These are phyloP conservation scores for Gypsophila paniculata DNA, from an alignment of 179 eudicot species.

Conservation along the genomic window DNA sequence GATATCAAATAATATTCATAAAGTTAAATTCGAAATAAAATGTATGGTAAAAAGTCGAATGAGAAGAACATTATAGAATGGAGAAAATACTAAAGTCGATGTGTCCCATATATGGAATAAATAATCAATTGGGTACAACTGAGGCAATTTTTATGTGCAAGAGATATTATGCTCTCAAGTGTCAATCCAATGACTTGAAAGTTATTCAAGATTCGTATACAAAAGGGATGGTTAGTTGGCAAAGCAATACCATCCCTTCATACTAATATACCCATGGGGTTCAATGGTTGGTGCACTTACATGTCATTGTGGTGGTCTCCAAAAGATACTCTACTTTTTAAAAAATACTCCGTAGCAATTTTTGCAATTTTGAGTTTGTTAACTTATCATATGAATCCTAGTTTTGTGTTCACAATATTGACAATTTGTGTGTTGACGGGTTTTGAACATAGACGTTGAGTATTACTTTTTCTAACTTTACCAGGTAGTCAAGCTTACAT, in stretches of 20 bases:
- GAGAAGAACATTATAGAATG: too few relatives aligned
- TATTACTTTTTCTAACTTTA: too few relatives aligned
- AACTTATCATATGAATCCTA: background rate
- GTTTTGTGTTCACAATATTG: background rate
- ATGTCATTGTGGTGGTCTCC: background rate
- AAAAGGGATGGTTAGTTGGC: constrained; percentile 26
- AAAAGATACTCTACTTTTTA: constrained; percentile 16
- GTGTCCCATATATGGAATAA: background rate
- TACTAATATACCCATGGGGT: constrained; percentile 1
- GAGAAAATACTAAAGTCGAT: too few relatives aligned
- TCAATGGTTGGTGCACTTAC: background rate
- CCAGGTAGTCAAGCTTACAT: too few relatives aligned
- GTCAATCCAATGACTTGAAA: constrained; percentile 12
- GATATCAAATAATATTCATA: too few relatives aligned
- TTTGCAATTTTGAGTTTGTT: background rate
- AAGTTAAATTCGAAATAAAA: too few relatives aligned
- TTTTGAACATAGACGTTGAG: too few relatives aligned
- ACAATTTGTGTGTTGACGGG: background rate
- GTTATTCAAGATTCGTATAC: constrained; percentile 24
- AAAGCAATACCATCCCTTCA: background rate
- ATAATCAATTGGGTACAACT: background rate
- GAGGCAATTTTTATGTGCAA: background rate
- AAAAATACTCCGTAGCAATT: too few relatives aligned
- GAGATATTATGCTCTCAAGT: constrained; percentile 22
- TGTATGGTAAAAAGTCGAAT: too few relatives aligned